These are phyloP conservation scores for Zasmidium citrigriseum DNA, from an alignment of 2,329 filamentous ascomycete species.

Conservation along the genomic window DNA sequence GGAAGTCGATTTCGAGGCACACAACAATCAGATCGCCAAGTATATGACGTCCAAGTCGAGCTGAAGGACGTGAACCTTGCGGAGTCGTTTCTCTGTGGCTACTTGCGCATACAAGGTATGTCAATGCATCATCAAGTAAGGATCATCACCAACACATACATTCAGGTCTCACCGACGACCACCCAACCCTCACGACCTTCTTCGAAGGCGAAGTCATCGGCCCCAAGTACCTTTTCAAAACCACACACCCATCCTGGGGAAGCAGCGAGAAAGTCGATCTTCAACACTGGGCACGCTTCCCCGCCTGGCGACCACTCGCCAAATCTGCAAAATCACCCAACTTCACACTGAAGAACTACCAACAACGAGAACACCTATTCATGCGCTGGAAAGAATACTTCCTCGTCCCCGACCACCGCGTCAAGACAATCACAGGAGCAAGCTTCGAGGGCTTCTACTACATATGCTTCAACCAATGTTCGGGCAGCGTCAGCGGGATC, in stretches of 20 bases:
- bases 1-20: constrained; percentile 88
- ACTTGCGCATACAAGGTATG: constrained; percentile 89
- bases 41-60: constrained; percentile 95
- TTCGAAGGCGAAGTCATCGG: constrained; percentile 99
- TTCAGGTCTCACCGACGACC: constrained; percentile 86
- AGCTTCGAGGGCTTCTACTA: constrained; percentile 99
- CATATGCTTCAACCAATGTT: constrained; percentile 94
- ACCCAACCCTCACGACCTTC: constrained; percentile 96
- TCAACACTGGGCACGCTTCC: constrained; percentile 90
- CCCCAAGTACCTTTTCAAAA: constrained; percentile 90
- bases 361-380: constrained; percentile 85
- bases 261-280: constrained; percentile 89
- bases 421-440: constrained; percentile 86
- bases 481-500: constrained; percentile 84
- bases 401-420: constrained; percentile 89
- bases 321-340: constrained; percentile 61
- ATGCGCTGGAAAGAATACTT: constrained; percentile 99
- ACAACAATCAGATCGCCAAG: constrained; percentile 88
- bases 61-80: constrained; percentile 95
- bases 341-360: constrained; percentile 66
- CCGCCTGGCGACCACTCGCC: constrained; percentile 76
- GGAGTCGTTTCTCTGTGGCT: constrained; percentile 92
- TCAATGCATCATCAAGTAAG: neutral
- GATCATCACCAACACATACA: constrained; percentile 9
- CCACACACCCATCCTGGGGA: constrained; percentile 86